Conservation (phyloP, 371 early-diverging fungal species). For the Choanephora cucurbitarum region DNA sequence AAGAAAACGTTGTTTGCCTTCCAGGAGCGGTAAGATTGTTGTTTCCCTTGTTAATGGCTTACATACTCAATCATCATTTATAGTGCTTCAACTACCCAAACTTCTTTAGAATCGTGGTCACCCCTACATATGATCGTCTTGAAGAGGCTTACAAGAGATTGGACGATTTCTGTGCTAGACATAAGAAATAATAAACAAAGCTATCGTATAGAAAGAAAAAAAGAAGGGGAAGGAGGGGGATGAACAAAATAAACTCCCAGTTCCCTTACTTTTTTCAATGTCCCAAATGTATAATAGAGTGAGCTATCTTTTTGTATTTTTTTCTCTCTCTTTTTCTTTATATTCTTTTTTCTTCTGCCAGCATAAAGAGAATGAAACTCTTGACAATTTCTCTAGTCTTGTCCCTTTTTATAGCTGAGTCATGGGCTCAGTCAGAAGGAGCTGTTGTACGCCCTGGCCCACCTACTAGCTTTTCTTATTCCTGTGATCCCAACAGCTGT, state of each 20-base stretch:
- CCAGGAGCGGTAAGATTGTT: constrained; percentile 72
- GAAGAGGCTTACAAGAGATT: constrained; percentile 79
- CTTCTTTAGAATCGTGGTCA: constrained; percentile 81
- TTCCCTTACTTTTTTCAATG: too few species aligned
- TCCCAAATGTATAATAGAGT: not conserved
- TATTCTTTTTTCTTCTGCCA: not conserved
- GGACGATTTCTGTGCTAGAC: constrained; percentile 77
- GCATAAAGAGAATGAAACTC: constrained; percentile 2
- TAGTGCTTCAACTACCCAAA: constrained; percentile 84
- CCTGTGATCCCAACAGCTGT: constrained; percentile 65
- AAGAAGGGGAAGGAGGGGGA: too few species aligned
- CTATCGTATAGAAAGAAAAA: constrained; percentile 1
- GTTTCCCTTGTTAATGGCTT: not conserved
- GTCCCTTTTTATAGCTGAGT: not conserved
- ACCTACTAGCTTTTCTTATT: constrained; percentile 25
- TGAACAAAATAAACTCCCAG: too few species aligned
- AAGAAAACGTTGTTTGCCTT: constrained; percentile 84
- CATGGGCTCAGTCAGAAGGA: constrained; percentile 27
- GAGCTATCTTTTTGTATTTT: not conserved
- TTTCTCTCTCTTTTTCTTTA: constrained; percentile 1
- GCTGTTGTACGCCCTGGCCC: constrained; percentile 9
- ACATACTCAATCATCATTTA: not conserved
- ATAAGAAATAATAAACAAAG: constrained; percentile 37
- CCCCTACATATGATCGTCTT: constrained; percentile 74
- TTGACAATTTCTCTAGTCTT: constrained; percentile 6